Evolutionary conservation across 192 early-diverging fungal genomes (phyloP).

Genomic region (Entomortierella parvispora): DNA sequence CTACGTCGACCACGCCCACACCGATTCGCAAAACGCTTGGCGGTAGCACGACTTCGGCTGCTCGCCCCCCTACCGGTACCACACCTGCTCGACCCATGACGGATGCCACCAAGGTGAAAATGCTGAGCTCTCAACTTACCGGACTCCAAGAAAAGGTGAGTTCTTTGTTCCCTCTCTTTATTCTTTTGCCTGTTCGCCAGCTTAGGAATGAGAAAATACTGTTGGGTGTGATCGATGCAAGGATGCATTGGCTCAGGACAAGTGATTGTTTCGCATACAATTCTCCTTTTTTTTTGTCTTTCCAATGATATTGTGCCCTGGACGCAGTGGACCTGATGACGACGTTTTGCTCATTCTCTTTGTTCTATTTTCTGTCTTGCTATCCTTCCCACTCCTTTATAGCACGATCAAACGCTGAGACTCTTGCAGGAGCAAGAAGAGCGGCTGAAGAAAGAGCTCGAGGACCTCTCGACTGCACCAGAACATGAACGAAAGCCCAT

Average conservation of each 20-base stretch:
- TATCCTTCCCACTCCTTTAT: not conserved
- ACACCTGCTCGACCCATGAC: conserved; percentile 22
- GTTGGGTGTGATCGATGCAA: not conserved
- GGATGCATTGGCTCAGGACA: not conserved
- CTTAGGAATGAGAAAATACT: conserved; percentile 1
- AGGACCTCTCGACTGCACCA: conserved; percentile 21
- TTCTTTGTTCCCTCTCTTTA: not conserved
- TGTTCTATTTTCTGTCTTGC: not conserved
- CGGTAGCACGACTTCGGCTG: not conserved
- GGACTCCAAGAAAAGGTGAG: conserved; percentile 50
- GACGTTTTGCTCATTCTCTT: not conserved
- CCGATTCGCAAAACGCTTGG: conserved; percentile 7
- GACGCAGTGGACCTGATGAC: too few species aligned
- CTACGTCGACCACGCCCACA: conserved; percentile 7
- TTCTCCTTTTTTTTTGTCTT: not conserved
- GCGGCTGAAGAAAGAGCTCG: conserved; percentile 34
- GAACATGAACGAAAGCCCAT: conserved; percentile 42
- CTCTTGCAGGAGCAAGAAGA: conserved; percentile 49
- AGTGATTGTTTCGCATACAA: not conserved
- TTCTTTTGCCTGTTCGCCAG: not conserved
- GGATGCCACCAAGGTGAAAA: conserved; percentile 42
- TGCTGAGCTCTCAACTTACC: conserved; percentile 36
- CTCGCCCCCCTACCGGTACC: conserved; percentile 13
- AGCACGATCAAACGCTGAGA: conserved; percentile 49
- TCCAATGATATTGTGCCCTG: too few species aligned